These are phyloP conservation scores for Colletotrichum orbiculare DNA, from an alignment of 2,329 filamentous ascomycete species.

Conservation along the genomic window DNA sequence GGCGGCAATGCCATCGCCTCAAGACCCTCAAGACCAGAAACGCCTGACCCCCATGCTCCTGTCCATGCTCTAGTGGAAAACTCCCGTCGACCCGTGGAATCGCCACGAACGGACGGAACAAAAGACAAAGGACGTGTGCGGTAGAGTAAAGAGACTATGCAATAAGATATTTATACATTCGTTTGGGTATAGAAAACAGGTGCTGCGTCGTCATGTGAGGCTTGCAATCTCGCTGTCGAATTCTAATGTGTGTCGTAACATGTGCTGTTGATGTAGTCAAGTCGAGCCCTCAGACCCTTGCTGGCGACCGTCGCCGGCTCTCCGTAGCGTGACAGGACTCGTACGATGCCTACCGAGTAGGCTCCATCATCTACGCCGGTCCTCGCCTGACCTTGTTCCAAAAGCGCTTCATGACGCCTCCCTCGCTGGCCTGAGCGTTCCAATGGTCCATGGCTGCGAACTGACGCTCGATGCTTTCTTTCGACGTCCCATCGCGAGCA, in stretches of 20 bases:
- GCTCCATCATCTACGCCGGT: conserved; percentile 3
- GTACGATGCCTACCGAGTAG: too few relatives aligned
- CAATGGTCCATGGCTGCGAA: conserved; percentile 66
- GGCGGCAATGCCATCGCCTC: conserved; percentile 9
- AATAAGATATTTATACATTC: conserved; percentile 26
- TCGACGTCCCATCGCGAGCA: conserved; percentile 51
- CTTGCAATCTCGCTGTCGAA: conserved; percentile 19
- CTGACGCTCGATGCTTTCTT: conserved; percentile 65
- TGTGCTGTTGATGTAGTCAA: not conserved
- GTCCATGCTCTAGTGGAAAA: not conserved
- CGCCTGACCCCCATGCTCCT: not conserved
- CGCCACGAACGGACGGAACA: conserved; percentile 6
- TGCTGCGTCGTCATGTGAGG: conserved; percentile 27
- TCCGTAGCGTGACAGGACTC: too few relatives aligned
- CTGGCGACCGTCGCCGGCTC: too few relatives aligned
- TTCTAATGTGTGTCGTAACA: conserved; percentile 14
- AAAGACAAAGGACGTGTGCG: not conserved
- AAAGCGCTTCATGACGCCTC: conserved; percentile 69
- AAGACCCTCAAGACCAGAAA: not conserved
- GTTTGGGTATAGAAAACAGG: conserved; percentile 24
- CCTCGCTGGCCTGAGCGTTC: conserved; percentile 58
- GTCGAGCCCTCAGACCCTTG: too few relatives aligned
- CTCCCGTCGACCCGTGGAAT: conserved; percentile 12
- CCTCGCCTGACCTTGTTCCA: conserved; percentile 70
- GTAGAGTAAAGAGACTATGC: conserved; percentile 28